These are phyloP conservation scores for Tolypocladium guangdongense DNA, from an alignment of 2,329 filamentous ascomycete genomes.

Conservation along the genomic window DNA sequence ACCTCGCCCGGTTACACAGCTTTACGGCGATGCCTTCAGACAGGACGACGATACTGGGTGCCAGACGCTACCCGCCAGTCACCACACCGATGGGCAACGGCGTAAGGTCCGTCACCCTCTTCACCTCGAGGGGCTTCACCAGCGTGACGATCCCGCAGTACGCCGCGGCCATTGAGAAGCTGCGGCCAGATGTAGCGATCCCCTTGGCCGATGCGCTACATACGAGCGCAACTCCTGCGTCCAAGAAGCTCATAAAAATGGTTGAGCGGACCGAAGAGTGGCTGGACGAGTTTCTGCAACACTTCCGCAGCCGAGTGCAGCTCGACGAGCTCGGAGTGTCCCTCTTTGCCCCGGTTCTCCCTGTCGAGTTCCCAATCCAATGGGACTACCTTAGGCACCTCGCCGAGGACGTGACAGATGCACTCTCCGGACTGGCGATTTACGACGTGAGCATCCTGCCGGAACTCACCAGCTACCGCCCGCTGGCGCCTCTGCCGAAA, in stretches of 20 bases:
- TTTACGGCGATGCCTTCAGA: conserved; percentile 65
- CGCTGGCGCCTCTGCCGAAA: conserved; percentile 54
- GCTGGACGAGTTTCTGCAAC: conserved; percentile 55
- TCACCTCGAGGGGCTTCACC: conserved; percentile 79
- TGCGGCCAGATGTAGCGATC: conserved; percentile 72
- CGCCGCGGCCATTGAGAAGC: conserved; percentile 46
- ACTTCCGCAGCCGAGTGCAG: conserved; percentile 15
- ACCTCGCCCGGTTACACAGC: conserved; percentile 51
- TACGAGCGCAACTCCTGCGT: conserved; percentile 39
- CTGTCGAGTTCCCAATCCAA: conserved; percentile 65
- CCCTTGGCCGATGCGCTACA: conserved; percentile 60
- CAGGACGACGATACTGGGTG: conserved; percentile 59
- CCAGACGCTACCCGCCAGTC: conserved; percentile 69
- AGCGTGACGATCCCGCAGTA: conserved; percentile 61
- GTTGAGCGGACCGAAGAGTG: conserved; percentile 76
- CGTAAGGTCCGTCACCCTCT: conserved; percentile 59
- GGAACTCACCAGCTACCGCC: conserved; percentile 44
- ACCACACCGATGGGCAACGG: conserved; percentile 60
- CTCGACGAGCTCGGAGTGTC: conserved; percentile 21
- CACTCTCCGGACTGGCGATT: conserved; percentile 60
- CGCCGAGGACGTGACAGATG: conserved; percentile 45
- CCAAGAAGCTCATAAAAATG: conserved; percentile 73
- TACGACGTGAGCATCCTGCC: conserved; percentile 63
- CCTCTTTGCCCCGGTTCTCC: conserved; percentile 59
- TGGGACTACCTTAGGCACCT: conserved; percentile 70